A percentile compares a stretch with the other conserved stretches of the same genome.
Evolutionary conservation across 371 early-diverging fungal genomes (phyloP).

Genomic region (Mucor saturninus): DNA sequence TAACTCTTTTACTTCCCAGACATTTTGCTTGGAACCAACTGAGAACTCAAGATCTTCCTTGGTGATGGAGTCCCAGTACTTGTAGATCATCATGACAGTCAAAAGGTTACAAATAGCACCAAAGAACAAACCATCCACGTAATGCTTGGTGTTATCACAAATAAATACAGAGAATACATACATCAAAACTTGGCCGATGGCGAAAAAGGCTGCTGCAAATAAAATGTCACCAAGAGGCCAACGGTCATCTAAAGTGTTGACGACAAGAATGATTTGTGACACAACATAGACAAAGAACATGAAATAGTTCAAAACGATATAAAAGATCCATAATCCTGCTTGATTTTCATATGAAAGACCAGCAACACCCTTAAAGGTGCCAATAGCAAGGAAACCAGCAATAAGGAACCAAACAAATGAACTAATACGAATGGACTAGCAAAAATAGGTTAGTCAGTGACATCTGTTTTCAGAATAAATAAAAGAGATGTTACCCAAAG

Average conservation of each 20-base stretch:
- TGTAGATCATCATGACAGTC: slow-evolving; percentile 94
- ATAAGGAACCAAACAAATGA: slow-evolving; percentile 65
- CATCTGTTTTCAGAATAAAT: neutral
- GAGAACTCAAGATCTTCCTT: slow-evolving; percentile 90
- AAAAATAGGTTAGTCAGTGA: slow-evolving; percentile 33
- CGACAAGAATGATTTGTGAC: slow-evolving; percentile 79
- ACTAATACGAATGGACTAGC: slow-evolving; percentile 70
- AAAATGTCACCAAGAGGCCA: slow-evolving; percentile 84
- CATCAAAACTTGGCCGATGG: slow-evolving; percentile 70
- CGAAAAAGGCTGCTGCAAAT: slow-evolving; percentile 75
- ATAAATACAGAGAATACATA: slow-evolving; percentile 66
- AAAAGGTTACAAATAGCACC: slow-evolving; percentile 76
- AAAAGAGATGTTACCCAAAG: slow-evolving; percentile 33
- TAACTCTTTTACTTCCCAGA: slow-evolving; percentile 79
- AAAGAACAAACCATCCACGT: slow-evolving; percentile 89
- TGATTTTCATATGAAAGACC: slow-evolving; percentile 60
- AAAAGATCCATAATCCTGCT: slow-evolving; percentile 69
- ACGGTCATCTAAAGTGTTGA: slow-evolving; percentile 82
- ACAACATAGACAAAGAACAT: slow-evolving; percentile 75
- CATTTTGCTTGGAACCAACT: slow-evolving; percentile 67
- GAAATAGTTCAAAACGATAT: slow-evolving; percentile 70
- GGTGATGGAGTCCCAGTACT: slow-evolving; percentile 94
- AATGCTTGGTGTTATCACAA: slow-evolving; percentile 78
- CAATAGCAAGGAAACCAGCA: slow-evolving; percentile 70
- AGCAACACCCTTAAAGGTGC: slow-evolving; percentile 67